Evolutionary conservation across 345 rosid species (phyloP).

Genomic region (Pugionium dolabratum): DNA sequence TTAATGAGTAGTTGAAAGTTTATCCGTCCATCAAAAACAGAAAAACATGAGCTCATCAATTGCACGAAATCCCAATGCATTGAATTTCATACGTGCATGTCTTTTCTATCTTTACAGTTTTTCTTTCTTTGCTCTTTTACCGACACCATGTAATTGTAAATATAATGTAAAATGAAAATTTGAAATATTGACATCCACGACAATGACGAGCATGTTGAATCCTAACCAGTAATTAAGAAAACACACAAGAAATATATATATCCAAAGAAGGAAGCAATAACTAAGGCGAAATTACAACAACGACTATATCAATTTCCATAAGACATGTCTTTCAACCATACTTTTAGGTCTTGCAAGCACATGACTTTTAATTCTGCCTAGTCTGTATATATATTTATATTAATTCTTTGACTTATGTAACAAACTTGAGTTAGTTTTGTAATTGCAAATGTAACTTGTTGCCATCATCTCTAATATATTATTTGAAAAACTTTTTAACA

Average conservation of each 20-base stretch:
- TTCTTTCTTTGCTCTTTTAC: conserved; percentile 22
- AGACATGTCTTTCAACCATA: conserved; percentile 30
- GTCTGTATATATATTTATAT: too few relatives aligned
- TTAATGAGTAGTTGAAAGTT: too few relatives aligned
- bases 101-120: conserved; percentile 20
- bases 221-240: conserved; percentile 17
- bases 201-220: conserved; percentile 34
- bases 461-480: too few relatives aligned
- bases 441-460: too few relatives aligned
- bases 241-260: conserved; percentile 20
- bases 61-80: conserved; percentile 17
- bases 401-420: too few relatives aligned
- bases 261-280: conserved; percentile 29
- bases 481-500: too few relatives aligned
- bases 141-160: conserved; percentile 11
- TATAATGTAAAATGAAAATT: not conserved
- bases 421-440: too few relatives aligned
- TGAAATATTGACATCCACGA: conserved; percentile 23
- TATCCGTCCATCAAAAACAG: too few relatives aligned
- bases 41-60: not conserved
- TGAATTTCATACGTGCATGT: conserved; percentile 25
- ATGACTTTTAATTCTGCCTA: too few relatives aligned
- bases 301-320: conserved; percentile 29
- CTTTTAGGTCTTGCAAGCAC: conserved; percentile 32
- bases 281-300: conserved; percentile 17